phyloP scores from a whole-genome alignment of 495 filamentous ascomycete genomes.

The Geoglossum glabrum region DNA sequence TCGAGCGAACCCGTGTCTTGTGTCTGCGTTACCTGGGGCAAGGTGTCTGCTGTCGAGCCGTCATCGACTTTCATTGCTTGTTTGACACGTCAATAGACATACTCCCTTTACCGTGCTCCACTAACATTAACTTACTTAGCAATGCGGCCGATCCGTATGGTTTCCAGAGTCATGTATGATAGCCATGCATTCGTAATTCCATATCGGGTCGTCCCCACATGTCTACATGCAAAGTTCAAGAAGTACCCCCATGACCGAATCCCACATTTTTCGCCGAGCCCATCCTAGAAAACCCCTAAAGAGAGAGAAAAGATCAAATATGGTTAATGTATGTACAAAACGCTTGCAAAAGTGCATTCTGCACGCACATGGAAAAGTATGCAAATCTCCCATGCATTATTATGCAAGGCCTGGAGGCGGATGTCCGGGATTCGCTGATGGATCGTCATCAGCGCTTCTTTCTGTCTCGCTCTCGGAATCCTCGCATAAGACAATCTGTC shows the following conservation, averaged over 20 bases:
- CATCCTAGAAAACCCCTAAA: background rate
- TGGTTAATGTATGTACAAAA: conserved; percentile 1
- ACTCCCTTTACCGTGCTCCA: too few species aligned
- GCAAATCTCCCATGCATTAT: background rate
- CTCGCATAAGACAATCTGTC: conserved; percentile 55
- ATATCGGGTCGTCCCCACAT: background rate
- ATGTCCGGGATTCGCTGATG: background rate
- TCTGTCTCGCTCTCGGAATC: conserved; percentile 24
- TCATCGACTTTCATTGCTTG: too few species aligned
- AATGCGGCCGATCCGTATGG: too few species aligned
- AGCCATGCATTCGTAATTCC: background rate
- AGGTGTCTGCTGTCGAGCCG: too few species aligned
- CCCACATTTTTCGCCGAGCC: background rate
- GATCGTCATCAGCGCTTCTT: background rate
- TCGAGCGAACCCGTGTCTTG: too few species aligned
- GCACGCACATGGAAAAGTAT: background rate
- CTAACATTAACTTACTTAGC: too few species aligned
- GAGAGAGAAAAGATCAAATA: background rate
- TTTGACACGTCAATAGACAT: too few species aligned
- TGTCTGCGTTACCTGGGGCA: too few species aligned
- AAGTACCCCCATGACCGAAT: background rate
- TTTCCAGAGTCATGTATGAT: too few species aligned
- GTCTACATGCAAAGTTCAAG: background rate
- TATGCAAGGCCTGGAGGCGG: background rate
- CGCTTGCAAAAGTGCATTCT: background rate